Percentiles rank a stretch among this genome's conserved stretches.
Conservation (phyloP, 208 protist genomes). For the Tetramitus jugosus region DNA sequence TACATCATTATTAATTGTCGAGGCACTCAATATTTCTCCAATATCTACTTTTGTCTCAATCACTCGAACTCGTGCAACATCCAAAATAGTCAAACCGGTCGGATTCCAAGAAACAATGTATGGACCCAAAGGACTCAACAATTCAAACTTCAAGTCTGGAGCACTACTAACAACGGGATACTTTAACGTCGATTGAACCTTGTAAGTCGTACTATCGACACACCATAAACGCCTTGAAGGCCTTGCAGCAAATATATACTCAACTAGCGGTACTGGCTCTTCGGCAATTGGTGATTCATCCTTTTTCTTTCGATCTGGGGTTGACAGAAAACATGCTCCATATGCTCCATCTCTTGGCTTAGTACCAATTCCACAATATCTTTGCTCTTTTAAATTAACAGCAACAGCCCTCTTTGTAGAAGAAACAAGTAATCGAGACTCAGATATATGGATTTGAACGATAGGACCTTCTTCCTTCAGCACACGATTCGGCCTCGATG, state of each 20-base stretch:
- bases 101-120: background rate
- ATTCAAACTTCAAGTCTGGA: background rate
- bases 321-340: constrained; percentile 9
- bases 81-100: background rate
- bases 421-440: background rate
- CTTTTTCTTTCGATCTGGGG: constrained; percentile 5
- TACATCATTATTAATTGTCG: background rate
- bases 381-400: background rate
- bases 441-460: background rate
- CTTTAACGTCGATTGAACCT: constrained; percentile 2
- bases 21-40: background rate
- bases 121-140: background rate
- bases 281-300: background rate
- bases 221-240: background rate
- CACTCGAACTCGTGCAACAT: background rate
- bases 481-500: background rate
- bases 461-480: background rate
- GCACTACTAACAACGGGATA: background rate
- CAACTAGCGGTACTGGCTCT: no score
- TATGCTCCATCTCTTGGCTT: constrained; percentile 11
- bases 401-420: background rate
- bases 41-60: background rate
- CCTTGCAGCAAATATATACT: background rate
- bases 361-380: background rate
- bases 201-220: background rate